phyloP scores from a whole-genome alignment of 306 rosid species.

The Crataegus laevigata region DNA sequence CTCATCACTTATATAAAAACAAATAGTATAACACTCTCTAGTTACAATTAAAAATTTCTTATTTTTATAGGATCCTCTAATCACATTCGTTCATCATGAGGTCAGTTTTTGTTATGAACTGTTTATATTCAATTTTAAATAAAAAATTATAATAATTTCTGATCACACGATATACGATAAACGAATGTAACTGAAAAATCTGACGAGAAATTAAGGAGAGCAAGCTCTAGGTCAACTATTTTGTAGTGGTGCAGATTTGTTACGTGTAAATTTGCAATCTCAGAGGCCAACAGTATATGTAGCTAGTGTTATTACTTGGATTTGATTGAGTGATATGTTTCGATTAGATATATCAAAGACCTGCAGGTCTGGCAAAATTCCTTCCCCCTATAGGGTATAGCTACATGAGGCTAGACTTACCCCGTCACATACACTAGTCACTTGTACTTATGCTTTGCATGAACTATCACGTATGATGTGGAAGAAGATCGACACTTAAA shows the following conservation, averaged over 20 bases:
- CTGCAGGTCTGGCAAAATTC: slow-evolving; percentile 23
- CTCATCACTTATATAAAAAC: too few species aligned
- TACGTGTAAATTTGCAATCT: slow-evolving; percentile 41
- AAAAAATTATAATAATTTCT: too few species aligned
- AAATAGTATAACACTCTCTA: too few species aligned
- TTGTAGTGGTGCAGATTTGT: slow-evolving; percentile 27
- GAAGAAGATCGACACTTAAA: neutral
- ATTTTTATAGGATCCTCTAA: too few species aligned
- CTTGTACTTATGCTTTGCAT: slow-evolving; percentile 29
- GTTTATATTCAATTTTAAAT: too few species aligned
- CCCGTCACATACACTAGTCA: neutral
- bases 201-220: accelerated
- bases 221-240: neutral
- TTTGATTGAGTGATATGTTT: slow-evolving; percentile 48
- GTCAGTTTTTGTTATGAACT: accelerated
- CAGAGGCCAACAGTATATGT: slow-evolving; percentile 36
- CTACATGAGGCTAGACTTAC: neutral
- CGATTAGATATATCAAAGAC: slow-evolving; percentile 41
- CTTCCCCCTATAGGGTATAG: neutral
- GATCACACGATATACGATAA: accelerated
- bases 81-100: too few species aligned
- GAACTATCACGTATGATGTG: slow-evolving; percentile 30
- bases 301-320: slow-evolving; percentile 15
- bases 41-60: too few species aligned
- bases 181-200: too few species aligned